phyloP scores from a whole-genome alignment of 257 asterid genomes.

The Salvia rosmarinus region DNA sequence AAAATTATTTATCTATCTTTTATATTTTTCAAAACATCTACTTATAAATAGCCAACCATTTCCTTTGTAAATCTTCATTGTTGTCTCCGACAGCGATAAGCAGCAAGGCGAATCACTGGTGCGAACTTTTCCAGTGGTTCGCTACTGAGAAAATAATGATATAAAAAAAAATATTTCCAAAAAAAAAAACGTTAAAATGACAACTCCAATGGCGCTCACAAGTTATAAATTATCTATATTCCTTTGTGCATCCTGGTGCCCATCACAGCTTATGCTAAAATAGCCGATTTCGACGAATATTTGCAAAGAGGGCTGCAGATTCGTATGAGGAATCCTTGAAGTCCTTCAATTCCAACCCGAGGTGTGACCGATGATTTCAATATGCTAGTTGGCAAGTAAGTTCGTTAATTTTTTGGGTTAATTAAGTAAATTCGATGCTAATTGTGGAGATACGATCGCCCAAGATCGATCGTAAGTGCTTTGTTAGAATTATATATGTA shows the following conservation, averaged over 20 bases:
- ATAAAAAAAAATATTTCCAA: not conserved
- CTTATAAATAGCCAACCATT: slow-evolving; percentile 2
- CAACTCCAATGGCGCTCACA: slow-evolving; percentile 33
- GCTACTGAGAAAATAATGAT: slow-evolving; percentile 3
- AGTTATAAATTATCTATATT: slow-evolving; percentile 19
- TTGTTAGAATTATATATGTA: no score
- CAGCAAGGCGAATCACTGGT: slow-evolving; percentile 47
- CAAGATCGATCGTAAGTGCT: no score
- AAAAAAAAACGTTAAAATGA: not conserved
- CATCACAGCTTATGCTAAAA: slow-evolving; percentile 42
- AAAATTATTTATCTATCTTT: not conserved
- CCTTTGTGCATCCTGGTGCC: slow-evolving; percentile 30
- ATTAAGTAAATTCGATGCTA: no score
- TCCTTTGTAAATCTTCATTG: not conserved
- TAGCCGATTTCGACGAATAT: slow-evolving; percentile 52
- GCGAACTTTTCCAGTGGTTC: slow-evolving; percentile 45
- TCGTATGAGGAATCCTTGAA: slow-evolving; percentile 53
- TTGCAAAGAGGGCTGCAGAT: slow-evolving; percentile 49
- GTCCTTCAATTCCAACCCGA: slow-evolving; percentile 45
- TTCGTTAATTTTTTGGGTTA: not conserved
- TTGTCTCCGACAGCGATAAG: slow-evolving; percentile 8
- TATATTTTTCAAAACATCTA: not conserved
- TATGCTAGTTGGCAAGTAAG: slow-evolving; percentile 69
- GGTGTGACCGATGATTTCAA: slow-evolving; percentile 51
- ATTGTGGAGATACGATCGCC: no score